Conservation (phyloP, 257 asterid genomes). For the Handroanthus guayacan region DNA sequence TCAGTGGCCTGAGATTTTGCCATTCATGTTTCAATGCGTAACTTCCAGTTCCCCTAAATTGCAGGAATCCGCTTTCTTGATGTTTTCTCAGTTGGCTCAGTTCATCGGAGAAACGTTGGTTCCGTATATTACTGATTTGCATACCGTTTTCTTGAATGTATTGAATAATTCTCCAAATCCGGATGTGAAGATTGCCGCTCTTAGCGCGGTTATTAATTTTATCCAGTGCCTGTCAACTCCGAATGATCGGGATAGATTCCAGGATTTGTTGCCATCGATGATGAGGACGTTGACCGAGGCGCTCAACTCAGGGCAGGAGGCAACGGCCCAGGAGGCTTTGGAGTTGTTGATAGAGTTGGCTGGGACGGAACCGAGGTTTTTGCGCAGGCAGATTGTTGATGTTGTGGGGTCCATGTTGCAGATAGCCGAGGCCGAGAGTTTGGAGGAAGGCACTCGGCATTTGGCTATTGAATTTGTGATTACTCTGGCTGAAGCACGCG, state of each 20-base stretch:
- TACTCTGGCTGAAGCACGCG: constrained; percentile 94
- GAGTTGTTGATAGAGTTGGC: constrained; percentile 94
- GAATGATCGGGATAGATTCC: constrained; percentile 86
- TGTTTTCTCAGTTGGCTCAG: constrained; percentile 85
- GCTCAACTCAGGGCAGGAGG: constrained; percentile 83
- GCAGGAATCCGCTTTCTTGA: constrained; percentile 84
- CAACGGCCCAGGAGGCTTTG: constrained; percentile 94
- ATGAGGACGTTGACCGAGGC: constrained; percentile 98
- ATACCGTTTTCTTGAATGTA: constrained; percentile 71
- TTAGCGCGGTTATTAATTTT: constrained; percentile 90
- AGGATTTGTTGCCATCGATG: constrained; percentile 94
- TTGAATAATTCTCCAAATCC: constrained; percentile 59
- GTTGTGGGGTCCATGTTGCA: constrained; percentile 96
- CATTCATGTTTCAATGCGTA: constrained; percentile 93
- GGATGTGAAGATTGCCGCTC: constrained; percentile 90
- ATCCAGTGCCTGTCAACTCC: constrained; percentile 83
- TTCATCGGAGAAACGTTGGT: constrained; percentile 72
- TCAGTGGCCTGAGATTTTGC: constrained; percentile 89
- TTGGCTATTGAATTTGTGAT: constrained; percentile 95
- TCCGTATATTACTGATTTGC: constrained; percentile 82
- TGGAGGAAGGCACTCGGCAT: constrained; percentile 96
- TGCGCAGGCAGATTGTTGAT: constrained; percentile 90
- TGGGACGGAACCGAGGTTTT: constrained; percentile 89
- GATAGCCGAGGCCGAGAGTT: constrained; percentile 84
- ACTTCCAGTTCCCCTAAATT: constrained; percentile 66